Conservation (phyloP, 83 land plant genomes). For the Larix sibirica region DNA sequence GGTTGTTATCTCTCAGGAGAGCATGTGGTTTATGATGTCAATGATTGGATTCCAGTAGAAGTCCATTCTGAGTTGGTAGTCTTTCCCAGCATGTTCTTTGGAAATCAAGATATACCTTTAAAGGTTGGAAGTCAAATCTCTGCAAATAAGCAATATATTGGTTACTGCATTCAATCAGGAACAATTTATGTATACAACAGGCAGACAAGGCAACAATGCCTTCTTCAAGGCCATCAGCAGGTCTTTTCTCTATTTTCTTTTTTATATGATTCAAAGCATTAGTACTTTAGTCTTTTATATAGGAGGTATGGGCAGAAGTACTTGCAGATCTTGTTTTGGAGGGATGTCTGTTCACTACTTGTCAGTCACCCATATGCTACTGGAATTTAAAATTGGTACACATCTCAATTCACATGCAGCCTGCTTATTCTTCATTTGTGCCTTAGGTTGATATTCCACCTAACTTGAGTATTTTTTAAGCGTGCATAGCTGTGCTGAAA, state of each 20-base stretch:
- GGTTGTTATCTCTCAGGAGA: constrained; percentile 16
- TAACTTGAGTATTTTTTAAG: neutral
- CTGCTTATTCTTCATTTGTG: neutral
- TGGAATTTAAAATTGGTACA: neutral
- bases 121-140: constrained; percentile 11
- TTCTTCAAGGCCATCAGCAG: constrained; percentile 2
- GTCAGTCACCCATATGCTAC: neutral
- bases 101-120: neutral
- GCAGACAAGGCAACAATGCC: neutral
- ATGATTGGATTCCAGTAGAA: constrained; percentile 4
- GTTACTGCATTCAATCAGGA: constrained; percentile 3
- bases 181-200: neutral
- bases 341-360: neutral
- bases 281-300: neutral
- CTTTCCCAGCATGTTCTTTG: constrained; percentile 8
- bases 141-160: constrained; percentile 7
- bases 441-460: neutral
- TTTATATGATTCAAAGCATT: neutral
- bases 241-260: constrained; percentile 4
- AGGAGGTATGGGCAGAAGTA: neutral
- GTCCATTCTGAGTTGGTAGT: constrained; percentile 8
- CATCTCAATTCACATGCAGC: neutral
- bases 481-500: neutral
- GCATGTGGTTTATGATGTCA: constrained; percentile 8
- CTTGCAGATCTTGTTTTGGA: neutral